phyloP scores from a whole-genome alignment of 352 stramenopile genomes.

The Globisporangium carolinianum region DNA sequence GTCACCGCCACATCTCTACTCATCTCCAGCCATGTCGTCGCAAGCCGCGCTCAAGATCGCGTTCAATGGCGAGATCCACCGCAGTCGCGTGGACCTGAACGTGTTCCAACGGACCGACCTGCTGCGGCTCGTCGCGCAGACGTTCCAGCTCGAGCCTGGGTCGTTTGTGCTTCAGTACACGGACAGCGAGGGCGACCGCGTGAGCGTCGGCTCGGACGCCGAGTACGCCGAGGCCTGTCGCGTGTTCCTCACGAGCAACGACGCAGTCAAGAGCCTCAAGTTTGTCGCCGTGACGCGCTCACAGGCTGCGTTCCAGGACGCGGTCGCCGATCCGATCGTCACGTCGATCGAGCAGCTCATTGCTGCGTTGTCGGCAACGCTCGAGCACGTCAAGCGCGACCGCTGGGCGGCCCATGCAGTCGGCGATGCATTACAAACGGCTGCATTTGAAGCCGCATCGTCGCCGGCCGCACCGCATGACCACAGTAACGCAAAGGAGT shows the following conservation, averaged over 20 bases:
- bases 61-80: conserved; percentile 74
- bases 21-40: conserved; percentile 15
- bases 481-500: no score
- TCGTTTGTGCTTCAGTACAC: conserved; percentile 69
- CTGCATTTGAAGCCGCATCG: neutral
- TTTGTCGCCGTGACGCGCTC: conserved; percentile 45
- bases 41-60: conserved; percentile 66
- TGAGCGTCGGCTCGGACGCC: conserved; percentile 60
- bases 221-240: conserved; percentile 55
- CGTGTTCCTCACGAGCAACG: conserved; percentile 32
- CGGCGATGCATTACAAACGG: no score
- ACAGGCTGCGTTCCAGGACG: conserved; percentile 36
- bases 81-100: conserved; percentile 54
- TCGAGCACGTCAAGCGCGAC: conserved; percentile 54
- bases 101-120: conserved; percentile 43
- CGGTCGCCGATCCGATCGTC: conserved; percentile 50
- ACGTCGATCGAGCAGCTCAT: conserved; percentile 55
- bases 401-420: conserved; percentile 9
- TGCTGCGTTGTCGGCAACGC: conserved; percentile 30
- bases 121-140: conserved; percentile 44
- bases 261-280: conserved; percentile 52
- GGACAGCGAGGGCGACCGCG: conserved; percentile 48
- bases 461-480: conserved; percentile 11
- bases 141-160: conserved; percentile 38
- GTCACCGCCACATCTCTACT: neutral